phyloP scores from a whole-genome alignment of 805 yeast genomes.

The Kodamaea hsintzibuensis region DNA sequence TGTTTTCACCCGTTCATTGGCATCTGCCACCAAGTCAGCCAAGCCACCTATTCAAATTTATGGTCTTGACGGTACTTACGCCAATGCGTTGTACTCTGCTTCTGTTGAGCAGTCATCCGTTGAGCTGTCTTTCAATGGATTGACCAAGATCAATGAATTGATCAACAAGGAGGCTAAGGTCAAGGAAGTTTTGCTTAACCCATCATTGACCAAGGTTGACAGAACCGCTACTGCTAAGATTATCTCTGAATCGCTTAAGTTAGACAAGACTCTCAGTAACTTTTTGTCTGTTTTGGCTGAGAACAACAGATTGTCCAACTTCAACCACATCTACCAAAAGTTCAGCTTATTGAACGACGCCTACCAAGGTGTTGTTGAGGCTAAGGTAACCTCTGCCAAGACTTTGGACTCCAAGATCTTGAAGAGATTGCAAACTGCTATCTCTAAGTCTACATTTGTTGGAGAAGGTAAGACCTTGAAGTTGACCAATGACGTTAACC shows the following conservation, averaged over 20 bases:
- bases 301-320: constrained; percentile 85
- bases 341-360: constrained; percentile 83
- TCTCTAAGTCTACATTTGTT: constrained; percentile 75
- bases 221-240: constrained; percentile 69
- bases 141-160: constrained; percentile 55
- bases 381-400: constrained; percentile 84
- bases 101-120: constrained; percentile 79
- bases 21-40: constrained; percentile 64
- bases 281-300: constrained; percentile 84
- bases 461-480: constrained; percentile 85
- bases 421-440: constrained; percentile 74
- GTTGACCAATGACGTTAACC: constrained; percentile 78
- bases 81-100: constrained; percentile 90
- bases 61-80: constrained; percentile 97
- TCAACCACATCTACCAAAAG: constrained; percentile 65
- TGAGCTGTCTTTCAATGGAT: constrained; percentile 67
- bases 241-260: constrained; percentile 47
- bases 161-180: constrained; percentile 66
- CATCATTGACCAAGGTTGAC: constrained; percentile 76
- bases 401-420: constrained; percentile 81
- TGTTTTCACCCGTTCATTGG: constrained; percentile 68
- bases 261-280: constrained; percentile 75
- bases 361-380: constrained; percentile 88
- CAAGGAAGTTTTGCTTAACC: constrained; percentile 65
- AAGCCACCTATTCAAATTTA: constrained; percentile 92